A percentile compares a stretch with the other conserved stretches of the same genome.
Conservation (phyloP, 306 rosid genomes). For the Vigna unguiculata region DNA sequence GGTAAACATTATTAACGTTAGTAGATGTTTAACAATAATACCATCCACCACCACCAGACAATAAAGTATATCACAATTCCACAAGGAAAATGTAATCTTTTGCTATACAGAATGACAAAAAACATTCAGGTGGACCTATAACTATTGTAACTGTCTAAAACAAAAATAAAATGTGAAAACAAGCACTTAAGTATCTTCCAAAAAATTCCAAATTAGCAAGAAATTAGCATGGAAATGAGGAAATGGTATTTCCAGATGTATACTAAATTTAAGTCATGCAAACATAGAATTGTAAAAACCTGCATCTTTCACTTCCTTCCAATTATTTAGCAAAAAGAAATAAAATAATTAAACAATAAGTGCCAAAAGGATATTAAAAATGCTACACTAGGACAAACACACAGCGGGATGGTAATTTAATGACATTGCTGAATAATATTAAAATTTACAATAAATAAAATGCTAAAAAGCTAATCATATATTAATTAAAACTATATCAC, state of each 20-base stretch:
- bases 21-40: slow-evolving; percentile 6
- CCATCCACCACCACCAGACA: slow-evolving; percentile 12
- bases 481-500: not conserved
- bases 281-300: not conserved
- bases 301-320: not conserved
- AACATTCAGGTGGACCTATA: slow-evolving; percentile 8
- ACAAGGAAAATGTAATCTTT: slow-evolving; percentile 14
- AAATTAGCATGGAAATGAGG: not conserved
- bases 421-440: not conserved
- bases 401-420: not conserved
- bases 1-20: slow-evolving; percentile 28
- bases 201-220: not conserved
- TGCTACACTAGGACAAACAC: not conserved
- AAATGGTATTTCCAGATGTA: not conserved
- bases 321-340: not conserved
- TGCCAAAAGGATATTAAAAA: not conserved
- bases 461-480: not conserved
- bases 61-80: slow-evolving; percentile 17
- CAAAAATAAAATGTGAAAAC: slow-evolving; percentile 1
- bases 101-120: slow-evolving; percentile 10
- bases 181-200: slow-evolving; percentile 17
- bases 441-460: not conserved
- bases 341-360: not conserved
- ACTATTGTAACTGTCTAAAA: not conserved
- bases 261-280: slow-evolving; percentile 24